phyloP scores from a whole-genome alignment of 2,329 filamentous ascomycete genomes.

The Mycocentrospora acerina region DNA sequence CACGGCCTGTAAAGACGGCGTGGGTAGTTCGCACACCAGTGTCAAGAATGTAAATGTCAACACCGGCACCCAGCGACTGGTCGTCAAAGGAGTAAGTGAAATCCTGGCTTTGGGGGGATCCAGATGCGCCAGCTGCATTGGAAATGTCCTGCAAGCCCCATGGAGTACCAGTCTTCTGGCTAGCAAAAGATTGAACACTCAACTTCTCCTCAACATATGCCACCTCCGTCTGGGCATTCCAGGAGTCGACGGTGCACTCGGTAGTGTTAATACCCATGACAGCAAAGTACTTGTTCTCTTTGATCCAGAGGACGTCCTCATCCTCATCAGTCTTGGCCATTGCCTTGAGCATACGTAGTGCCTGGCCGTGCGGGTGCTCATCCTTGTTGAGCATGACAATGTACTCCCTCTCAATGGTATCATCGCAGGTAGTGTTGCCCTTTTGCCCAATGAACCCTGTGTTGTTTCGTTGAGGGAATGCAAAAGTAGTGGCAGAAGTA shows the following conservation, averaged over 20 bases:
- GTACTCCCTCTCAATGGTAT: conserved; percentile 13
- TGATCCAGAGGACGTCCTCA: conserved; percentile 39
- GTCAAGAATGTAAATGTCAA: conserved; percentile 55
- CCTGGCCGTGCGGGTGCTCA: conserved; percentile 5
- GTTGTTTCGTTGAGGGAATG: conserved; percentile 1
- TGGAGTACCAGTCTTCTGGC: conserved; percentile 38
- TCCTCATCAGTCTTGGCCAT: conserved; percentile 16
- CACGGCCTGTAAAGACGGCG: conserved; percentile 48
- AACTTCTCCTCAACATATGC: conserved; percentile 45
- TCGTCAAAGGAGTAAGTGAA: conserved; percentile 48
- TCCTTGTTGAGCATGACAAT: conserved; percentile 26
- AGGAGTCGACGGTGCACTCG: conserved; percentile 40
- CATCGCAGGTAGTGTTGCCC: conserved; percentile 8
- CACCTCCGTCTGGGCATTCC: conserved; percentile 45
- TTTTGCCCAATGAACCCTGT: conserved; percentile 1
- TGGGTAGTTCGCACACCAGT: conserved; percentile 51
- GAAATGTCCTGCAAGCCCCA: conserved; percentile 53
- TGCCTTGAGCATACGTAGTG: no score
- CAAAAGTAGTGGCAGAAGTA: conserved; percentile 20
- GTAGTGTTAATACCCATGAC: conserved; percentile 46
- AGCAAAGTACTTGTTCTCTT: conserved; percentile 44
- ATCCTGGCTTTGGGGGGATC: conserved; percentile 27
- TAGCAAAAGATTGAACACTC: conserved; percentile 32
- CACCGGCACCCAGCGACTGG: conserved; percentile 41
- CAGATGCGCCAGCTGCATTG: conserved; percentile 35